Evolutionary conservation across 495 filamentous ascomycete species (phyloP), one percentile per base, ranked within the genome.

Genomic region (Lasiosphaeris hirsuta): DNA sequence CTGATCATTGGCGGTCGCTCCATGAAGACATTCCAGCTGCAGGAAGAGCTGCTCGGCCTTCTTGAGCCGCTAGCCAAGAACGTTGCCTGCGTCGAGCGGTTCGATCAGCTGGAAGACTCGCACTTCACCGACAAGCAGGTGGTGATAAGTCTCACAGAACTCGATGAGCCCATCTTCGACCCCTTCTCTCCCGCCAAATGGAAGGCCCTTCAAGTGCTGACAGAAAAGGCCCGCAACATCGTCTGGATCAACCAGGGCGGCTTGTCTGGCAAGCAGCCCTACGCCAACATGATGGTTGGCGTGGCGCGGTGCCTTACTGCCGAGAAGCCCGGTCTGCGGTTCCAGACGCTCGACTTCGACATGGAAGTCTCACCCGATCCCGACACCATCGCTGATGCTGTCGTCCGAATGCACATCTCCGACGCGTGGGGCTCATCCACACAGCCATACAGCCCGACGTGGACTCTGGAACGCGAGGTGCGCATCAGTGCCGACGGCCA

Each of bases 231-330:
- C 63, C n/a, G 66, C 63, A 35, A 71, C 46, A 59, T 81, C 4
- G 45, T 81, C 7, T 81, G 78, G 76, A 49, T 77, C 6, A 76
- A 65, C 3, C 51, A 54, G 15, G 76, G 39, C 36, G 60, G 40
- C 23, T 19, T 15, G 7, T 41, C 17, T 2, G 33, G 48, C 38
- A 37, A 35, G 33, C 18, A 55, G 9, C 63, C 65, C 4, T 48
- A 66, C 19, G 17, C 56, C 14, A 47, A 40, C 56, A 63, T 63
- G 37, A 56, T 47, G 52, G 19, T 68, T 19, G 57, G 62, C 23
- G 51, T 66, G 17, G 35, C 34, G 10, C 58, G 64, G 10, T 18
- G 10, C 3, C 13, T 62, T 1, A 33, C 13, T 14, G 7, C 13
- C 11, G 74, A 75, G 51, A n/a, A 54, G 13, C 52, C 58, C 0